phyloP scores from a whole-genome alignment of 2,329 filamentous ascomycete species.

The Fusarium tricinctum region DNA sequence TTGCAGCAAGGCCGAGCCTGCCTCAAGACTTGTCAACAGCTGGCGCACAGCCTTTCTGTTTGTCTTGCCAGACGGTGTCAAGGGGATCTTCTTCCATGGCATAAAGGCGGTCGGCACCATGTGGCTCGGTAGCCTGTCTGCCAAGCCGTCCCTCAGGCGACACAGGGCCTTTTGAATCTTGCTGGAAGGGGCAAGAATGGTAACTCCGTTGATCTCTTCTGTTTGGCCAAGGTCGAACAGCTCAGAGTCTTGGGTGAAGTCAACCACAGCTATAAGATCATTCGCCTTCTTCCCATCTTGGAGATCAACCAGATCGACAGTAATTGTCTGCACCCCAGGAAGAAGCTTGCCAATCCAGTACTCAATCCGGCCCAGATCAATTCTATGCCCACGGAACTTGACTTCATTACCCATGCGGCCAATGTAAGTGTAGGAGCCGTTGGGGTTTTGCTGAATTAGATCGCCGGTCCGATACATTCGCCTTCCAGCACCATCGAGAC shows the following conservation, averaged over 20 bases:
- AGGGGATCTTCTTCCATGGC: slow-evolving; percentile 1
- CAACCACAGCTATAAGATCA: neutral
- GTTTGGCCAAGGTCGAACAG: neutral
- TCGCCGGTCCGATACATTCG: slow-evolving; percentile 14
- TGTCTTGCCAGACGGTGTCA: slow-evolving; percentile 6
- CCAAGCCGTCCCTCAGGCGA: neutral
- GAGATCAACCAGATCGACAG: neutral
- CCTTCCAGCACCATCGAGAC: neutral
- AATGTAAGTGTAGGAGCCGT: neutral
- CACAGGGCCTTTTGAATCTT: neutral
- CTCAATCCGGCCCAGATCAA: slow-evolving; percentile 12
- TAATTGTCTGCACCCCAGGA: neutral
- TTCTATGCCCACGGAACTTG: slow-evolving; percentile 10
- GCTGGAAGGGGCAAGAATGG: neutral
- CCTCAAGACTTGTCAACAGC: slow-evolving; percentile 3
- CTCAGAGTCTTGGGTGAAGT: neutral
- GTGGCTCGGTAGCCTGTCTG: neutral
- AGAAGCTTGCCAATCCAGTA: slow-evolving; percentile 1
- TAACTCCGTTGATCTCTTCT: neutral
- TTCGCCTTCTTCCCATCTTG: neutral
- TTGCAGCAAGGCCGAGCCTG: neutral
- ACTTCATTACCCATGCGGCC: slow-evolving; percentile 4
- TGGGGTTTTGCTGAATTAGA: slow-evolving; percentile 4
- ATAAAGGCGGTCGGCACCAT: slow-evolving; percentile 16
- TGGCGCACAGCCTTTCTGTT: neutral